These are phyloP conservation scores for Populus euphratica DNA, from an alignment of 345 rosid genomes.

Conservation along the genomic window DNA sequence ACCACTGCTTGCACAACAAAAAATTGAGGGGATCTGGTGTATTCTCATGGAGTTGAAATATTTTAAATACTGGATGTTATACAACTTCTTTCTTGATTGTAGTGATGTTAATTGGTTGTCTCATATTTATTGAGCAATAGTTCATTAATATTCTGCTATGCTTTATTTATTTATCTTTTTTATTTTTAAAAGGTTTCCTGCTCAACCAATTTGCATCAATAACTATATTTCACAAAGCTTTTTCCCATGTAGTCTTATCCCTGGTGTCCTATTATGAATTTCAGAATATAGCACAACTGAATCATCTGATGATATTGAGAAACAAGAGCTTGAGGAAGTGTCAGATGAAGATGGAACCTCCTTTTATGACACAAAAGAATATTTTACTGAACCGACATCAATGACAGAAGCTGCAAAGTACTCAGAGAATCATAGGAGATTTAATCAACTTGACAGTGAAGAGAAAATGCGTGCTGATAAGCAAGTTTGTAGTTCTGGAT, in stretches of 20 bases:
- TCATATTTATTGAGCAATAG: neutral
- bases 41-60: neutral
- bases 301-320: slow-evolving; percentile 93
- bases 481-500: slow-evolving; percentile 30
- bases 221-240: neutral
- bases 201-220: neutral
- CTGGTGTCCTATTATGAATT: slow-evolving; percentile 29
- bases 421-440: slow-evolving; percentile 20
- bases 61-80: neutral
- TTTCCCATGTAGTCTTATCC: slow-evolving; percentile 10
- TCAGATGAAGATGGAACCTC: slow-evolving; percentile 83
- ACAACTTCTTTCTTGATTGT: neutral
- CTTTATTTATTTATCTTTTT: neutral
- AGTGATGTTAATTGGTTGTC: neutral
- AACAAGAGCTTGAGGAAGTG: slow-evolving; percentile 78
- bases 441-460: slow-evolving; percentile 23
- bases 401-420: slow-evolving; percentile 29
- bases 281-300: slow-evolving; percentile 95
- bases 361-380: slow-evolving; percentile 73
- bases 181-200: neutral
- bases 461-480: slow-evolving; percentile 39
- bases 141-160: neutral
- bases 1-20: neutral
- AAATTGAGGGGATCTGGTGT: neutral
- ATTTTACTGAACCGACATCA: slow-evolving; percentile 47